These are phyloP conservation scores for Candida loeiensis DNA, from an alignment of 805 yeast genomes.

Conservation along the genomic window DNA sequence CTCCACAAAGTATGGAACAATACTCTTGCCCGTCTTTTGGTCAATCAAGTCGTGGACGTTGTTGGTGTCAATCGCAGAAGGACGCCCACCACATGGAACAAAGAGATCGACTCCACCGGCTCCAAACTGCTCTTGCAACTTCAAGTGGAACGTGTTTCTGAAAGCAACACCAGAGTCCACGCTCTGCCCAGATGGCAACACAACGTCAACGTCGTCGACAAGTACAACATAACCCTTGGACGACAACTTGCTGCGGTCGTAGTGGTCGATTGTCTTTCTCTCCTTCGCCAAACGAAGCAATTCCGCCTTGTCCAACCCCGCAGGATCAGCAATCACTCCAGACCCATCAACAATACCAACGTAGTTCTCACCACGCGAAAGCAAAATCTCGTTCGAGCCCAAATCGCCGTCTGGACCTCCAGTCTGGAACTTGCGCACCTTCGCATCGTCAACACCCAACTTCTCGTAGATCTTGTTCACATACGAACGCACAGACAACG, in stretches of 20 bases:
- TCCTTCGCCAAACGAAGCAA: conserved; percentile 71
- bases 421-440: conserved; percentile 81
- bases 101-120: conserved; percentile 68
- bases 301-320: conserved; percentile 81
- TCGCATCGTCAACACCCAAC: conserved; percentile 54
- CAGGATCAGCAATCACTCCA: conserved; percentile 90
- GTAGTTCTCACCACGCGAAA: conserved; percentile 79
- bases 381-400: conserved; percentile 90
- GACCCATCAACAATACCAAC: conserved; percentile 93
- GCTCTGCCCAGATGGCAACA: conserved; percentile 70
- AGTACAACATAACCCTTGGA: conserved; percentile 75
- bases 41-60: conserved; percentile 73
- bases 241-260: conserved; percentile 64
- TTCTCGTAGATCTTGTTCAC: conserved; percentile 85
- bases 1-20: conserved; percentile 87
- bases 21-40: conserved; percentile 67
- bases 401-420: conserved; percentile 99
- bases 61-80: conserved; percentile 87
- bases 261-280: conserved; percentile 71
- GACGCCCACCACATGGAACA: conserved; percentile 99
- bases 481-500: conserved; percentile 87
- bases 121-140: conserved; percentile 59
- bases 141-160: conserved; percentile 86
- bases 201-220: conserved; percentile 79
- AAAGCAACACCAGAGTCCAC: conserved; percentile 83